These are phyloP conservation scores for Amesomyces nigricolor DNA, from an alignment of 2,329 filamentous ascomycete species.

Conservation along the genomic window DNA sequence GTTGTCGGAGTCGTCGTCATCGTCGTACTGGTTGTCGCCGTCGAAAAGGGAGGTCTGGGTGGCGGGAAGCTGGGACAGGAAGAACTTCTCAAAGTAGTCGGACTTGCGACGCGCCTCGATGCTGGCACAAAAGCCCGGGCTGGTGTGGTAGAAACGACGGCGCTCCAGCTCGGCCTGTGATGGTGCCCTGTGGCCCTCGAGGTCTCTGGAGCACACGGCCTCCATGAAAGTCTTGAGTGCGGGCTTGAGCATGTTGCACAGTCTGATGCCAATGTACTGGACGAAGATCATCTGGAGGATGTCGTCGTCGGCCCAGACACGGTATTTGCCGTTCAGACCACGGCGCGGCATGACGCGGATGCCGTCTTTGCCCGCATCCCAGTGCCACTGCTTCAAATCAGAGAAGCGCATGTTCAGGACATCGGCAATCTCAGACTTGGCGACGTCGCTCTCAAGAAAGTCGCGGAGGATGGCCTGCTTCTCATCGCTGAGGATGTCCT, in stretches of 20 bases:
- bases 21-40: constrained; percentile 19
- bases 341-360: constrained; percentile 39
- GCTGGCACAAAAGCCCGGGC: neutral
- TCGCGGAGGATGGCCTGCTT: constrained; percentile 37
- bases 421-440: constrained; percentile 38
- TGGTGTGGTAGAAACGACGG: constrained; percentile 26
- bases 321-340: constrained; percentile 40
- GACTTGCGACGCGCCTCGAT: constrained; percentile 21
- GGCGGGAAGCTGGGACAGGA: constrained; percentile 32
- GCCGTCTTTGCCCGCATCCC: constrained; percentile 36
- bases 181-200: constrained; percentile 15
- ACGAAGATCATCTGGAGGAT: constrained; percentile 41
- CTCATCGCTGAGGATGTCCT: constrained; percentile 39
- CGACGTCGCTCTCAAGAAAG: constrained; percentile 35
- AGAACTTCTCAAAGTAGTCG: constrained; percentile 30
- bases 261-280: constrained; percentile 37
- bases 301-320: constrained; percentile 43
- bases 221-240: constrained; percentile 25
- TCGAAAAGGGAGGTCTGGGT: constrained; percentile 26
- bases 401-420: constrained; percentile 40
- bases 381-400: constrained; percentile 38
- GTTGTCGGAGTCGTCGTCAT: constrained; percentile 20
- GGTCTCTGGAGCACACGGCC: constrained; percentile 11
- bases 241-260: constrained; percentile 31
- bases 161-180: constrained; percentile 26